phyloP scores from a whole-genome alignment of 257 asterid genomes.

The Solanum lignicaule region DNA sequence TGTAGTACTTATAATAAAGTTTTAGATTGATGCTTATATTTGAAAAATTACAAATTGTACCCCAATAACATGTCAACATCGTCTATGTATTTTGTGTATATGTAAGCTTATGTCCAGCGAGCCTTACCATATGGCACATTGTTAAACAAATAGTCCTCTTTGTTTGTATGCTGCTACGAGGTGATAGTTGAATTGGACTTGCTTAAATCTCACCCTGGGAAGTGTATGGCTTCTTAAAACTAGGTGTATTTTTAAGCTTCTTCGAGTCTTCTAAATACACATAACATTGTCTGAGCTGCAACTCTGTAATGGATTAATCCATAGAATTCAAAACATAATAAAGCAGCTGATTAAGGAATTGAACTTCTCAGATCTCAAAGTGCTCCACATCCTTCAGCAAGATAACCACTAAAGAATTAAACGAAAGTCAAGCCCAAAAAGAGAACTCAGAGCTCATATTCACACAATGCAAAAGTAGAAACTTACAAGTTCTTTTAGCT shows the following conservation, averaged over 20 bases:
- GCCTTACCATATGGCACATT: no score
- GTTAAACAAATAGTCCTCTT: no score
- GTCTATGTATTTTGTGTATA: no score
- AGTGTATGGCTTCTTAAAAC: no score
- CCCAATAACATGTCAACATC: no score
- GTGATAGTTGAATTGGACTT: no score
- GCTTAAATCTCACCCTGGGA: no score
- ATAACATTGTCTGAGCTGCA: not conserved
- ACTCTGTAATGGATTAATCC: not conserved
- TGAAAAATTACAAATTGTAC: no score
- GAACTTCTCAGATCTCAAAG: constrained; percentile 78
- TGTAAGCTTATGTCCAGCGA: no score
- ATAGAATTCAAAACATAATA: not conserved
- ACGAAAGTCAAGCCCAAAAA: not conserved
- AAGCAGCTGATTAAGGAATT: not conserved
- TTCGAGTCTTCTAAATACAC: not conserved
- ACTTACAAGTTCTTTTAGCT: constrained; percentile 85
- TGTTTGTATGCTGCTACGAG: no score
- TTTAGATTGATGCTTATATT: no score
- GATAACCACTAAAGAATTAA: not conserved
- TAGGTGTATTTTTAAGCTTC: not conserved
- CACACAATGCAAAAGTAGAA: not conserved
- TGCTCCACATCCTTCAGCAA: constrained; percentile 78
- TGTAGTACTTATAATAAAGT: no score
- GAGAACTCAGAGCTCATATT: not conserved